Conservation (phyloP, 257 asterid genomes). For the Solanum piurae region DNA sequence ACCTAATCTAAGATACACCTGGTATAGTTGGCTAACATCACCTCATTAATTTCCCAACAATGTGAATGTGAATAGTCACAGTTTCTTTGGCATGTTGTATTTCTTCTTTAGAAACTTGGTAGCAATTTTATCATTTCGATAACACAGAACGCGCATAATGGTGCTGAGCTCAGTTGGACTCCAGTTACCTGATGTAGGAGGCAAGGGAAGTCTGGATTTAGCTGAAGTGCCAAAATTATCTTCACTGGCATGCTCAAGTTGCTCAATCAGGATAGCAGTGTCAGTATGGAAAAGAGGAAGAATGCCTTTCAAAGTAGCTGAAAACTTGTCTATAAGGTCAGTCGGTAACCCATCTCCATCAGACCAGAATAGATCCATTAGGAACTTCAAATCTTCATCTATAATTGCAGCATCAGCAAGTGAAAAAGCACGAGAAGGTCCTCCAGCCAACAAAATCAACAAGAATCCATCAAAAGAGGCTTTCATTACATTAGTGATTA, state of each 20-base stretch:
- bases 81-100: constrained; percentile 52
- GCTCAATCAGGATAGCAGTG: constrained; percentile 49
- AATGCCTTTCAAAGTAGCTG: constrained; percentile 30
- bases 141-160: constrained; percentile 57
- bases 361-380: constrained; percentile 79
- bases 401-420: constrained; percentile 40
- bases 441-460: constrained; percentile 79
- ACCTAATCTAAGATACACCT: neutral
- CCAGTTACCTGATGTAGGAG: constrained; percentile 74
- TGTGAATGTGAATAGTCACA: neutral
- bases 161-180: constrained; percentile 63
- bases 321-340: constrained; percentile 61
- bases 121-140: constrained; percentile 63
- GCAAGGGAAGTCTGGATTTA: constrained; percentile 50
- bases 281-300: constrained; percentile 46
- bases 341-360: constrained; percentile 84
- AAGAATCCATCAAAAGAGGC: constrained; percentile 79
- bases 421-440: constrained; percentile 54
- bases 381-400: constrained; percentile 70
- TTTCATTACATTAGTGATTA: constrained; percentile 72
- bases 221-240: constrained; percentile 25
- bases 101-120: constrained; percentile 61
- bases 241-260: constrained; percentile 14
- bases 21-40: neutral
- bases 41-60: neutral